phyloP scores from a whole-genome alignment of 2,329 filamentous ascomycete genomes.

The Beauveria australis region DNA sequence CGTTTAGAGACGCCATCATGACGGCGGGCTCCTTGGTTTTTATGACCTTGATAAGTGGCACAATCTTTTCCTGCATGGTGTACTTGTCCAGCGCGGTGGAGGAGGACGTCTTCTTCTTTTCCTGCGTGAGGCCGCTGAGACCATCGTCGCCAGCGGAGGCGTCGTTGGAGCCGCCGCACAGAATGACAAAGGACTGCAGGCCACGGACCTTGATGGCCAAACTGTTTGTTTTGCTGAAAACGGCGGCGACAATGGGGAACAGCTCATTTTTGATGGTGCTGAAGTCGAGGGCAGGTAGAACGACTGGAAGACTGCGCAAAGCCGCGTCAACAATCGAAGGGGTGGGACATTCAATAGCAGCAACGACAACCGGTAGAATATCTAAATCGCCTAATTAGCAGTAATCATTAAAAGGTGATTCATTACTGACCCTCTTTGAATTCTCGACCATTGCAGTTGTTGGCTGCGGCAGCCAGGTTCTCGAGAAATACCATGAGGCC shows the following conservation, averaged over 20 bases:
- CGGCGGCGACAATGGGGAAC: conserved; percentile 81
- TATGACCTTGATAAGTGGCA: conserved; percentile 83
- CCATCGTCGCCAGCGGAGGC: conserved; percentile 52
- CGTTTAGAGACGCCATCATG: conserved; percentile 85
- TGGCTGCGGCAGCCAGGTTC: conserved; percentile 65
- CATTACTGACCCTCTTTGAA: conserved; percentile 76
- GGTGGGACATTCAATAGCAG: conserved; percentile 80
- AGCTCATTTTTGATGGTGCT: conserved; percentile 95
- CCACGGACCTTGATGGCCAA: conserved; percentile 91
- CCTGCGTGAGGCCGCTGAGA: conserved; percentile 59
- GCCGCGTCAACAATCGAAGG: conserved; percentile 84
- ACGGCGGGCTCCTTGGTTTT: conserved; percentile 97
- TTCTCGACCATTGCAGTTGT: conserved; percentile 80
- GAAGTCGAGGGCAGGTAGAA: conserved; percentile 88
- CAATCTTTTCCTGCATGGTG: conserved; percentile 95
- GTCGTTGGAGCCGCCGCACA: conserved; percentile 69
- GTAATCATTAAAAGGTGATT: background rate
- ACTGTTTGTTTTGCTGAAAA: conserved; percentile 89
- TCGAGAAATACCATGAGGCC: conserved; percentile 88
- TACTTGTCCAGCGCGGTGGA: conserved; percentile 90
- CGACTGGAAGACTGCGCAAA: conserved; percentile 65
- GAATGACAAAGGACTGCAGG: conserved; percentile 78
- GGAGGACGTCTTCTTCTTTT: conserved; percentile 54
- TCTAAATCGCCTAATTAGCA: conserved; percentile 40
- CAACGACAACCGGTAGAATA: conserved; percentile 75